phyloP scores from a whole-genome alignment of 345 rosid species.

The Eucalyptus regnans region DNA sequence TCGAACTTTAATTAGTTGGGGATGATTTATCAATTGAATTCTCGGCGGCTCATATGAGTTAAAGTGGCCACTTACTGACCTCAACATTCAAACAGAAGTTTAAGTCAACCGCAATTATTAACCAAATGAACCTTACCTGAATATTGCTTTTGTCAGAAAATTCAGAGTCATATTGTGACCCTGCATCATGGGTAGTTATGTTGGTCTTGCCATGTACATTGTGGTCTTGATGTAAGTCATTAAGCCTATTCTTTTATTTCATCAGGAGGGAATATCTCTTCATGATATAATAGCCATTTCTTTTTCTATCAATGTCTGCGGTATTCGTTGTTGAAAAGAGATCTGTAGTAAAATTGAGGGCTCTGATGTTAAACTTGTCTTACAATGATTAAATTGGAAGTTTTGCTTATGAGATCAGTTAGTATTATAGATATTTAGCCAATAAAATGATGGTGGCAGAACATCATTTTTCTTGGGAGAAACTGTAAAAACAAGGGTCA shows the following conservation, averaged over 20 bases:
- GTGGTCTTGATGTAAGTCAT: not conserved
- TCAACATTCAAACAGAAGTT: not conserved
- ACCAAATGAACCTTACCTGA: not conserved
- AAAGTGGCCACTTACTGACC: rapidly evolving
- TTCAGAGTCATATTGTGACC: not conserved
- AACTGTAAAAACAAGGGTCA: not conserved
- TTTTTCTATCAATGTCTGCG: not conserved
- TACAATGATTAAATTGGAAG: not conserved
- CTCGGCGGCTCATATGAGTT: not conserved
- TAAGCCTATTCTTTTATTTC: not conserved
- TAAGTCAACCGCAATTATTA: not conserved
- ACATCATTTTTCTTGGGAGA: not conserved
- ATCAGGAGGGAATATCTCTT: not conserved
- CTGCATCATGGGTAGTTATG: not conserved
- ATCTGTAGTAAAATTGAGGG: not conserved
- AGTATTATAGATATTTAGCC: not conserved
- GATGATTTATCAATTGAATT: not conserved
- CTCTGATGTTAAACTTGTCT: not conserved
- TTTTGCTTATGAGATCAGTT: too few relatives aligned
- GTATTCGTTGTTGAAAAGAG: not conserved
- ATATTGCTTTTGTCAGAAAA: not conserved
- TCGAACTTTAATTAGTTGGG: not conserved
- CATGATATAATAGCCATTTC: not conserved
- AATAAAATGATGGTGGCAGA: not conserved
- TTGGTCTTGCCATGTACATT: not conserved